phyloP scores from a whole-genome alignment of 2,329 filamentous ascomycete species.

The Claviceps sp. region DNA sequence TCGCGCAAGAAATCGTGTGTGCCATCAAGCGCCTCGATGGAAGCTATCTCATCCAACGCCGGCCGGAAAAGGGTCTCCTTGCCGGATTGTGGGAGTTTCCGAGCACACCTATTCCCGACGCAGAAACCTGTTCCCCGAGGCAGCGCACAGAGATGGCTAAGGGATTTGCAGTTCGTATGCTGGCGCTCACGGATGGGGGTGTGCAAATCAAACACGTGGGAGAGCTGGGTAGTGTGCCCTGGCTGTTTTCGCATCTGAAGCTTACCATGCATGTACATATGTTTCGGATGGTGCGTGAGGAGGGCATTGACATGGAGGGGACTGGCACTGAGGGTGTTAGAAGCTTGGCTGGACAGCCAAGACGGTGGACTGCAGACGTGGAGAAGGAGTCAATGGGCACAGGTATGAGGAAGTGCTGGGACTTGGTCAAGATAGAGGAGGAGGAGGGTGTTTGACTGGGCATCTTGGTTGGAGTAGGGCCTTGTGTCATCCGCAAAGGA shows the following conservation, averaged over 20 bases:
- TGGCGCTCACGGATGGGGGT: neutral
- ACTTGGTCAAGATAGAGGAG: constrained; percentile 20
- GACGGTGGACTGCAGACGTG: constrained; percentile 23
- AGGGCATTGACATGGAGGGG: neutral
- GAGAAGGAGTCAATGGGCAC: constrained; percentile 43
- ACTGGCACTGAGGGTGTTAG: constrained; percentile 1
- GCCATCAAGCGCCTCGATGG: constrained; percentile 32
- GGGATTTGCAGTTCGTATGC: constrained; percentile 14
- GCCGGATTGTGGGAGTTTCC: constrained; percentile 45
- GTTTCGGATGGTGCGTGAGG: constrained; percentile 24
- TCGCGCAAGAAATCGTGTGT: constrained; percentile 40
- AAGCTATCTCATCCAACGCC: constrained; percentile 33
- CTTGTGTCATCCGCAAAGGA: too few relatives aligned
- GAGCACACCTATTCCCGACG: constrained; percentile 23
- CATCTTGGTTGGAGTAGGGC: too few relatives aligned
- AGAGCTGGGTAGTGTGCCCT: constrained; percentile 39
- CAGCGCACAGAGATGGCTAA: constrained; percentile 24
- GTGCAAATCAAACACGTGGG: constrained; percentile 18
- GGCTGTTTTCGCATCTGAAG: constrained; percentile 44
- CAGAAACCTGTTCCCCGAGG: constrained; percentile 10
- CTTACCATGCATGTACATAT: constrained; percentile 44
- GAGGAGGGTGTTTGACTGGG: neutral
- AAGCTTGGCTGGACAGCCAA: constrained; percentile 2
- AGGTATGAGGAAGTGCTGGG: constrained; percentile 45
- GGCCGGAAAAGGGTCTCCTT: constrained; percentile 39